Percentiles rank a stretch among this genome's conserved stretches.
phyloP scores from a whole-genome alignment of 306 rosid species.

The Macrotyloma uniflorum region DNA sequence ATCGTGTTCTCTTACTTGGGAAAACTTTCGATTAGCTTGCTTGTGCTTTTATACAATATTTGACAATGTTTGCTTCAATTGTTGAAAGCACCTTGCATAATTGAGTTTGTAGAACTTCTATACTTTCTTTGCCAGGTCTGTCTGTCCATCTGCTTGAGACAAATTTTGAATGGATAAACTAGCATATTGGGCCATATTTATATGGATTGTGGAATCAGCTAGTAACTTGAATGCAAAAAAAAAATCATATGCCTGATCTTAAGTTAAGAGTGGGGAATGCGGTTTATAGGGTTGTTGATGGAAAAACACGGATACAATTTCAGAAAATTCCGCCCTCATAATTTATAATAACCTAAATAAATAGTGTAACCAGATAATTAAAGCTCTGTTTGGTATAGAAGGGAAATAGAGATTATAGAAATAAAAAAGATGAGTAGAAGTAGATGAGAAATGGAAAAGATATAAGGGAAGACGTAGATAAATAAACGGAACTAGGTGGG shows the following conservation, averaged over 20 bases:
- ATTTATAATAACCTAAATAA: constrained; percentile 1
- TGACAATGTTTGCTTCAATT: neutral
- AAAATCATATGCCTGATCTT: neutral
- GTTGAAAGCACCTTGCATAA: neutral
- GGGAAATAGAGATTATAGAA: no score
- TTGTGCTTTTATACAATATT: neutral
- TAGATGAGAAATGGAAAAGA: neutral
- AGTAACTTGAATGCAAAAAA: constrained; percentile 19
- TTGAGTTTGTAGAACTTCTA: neutral
- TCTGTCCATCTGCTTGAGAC: neutral
- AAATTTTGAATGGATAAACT: neutral
- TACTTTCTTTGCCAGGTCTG: neutral
- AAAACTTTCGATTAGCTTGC: neutral
- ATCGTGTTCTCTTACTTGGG: neutral
- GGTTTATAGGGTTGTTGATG: constrained; percentile 1
- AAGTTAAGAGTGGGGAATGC: neutral
- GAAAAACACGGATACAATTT: constrained; percentile 29
- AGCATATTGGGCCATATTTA: neutral
- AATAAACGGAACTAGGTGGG: neutral
- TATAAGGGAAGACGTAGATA: no score
- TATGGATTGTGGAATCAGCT: constrained; percentile 10
- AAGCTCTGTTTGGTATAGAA: no score
- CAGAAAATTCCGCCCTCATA: neutral
- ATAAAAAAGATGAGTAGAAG: no score
- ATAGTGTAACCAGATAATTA: neutral